phyloP scores from a whole-genome alignment of 371 early-diverging fungal genomes.

The Rhizopus delemar region DNA sequence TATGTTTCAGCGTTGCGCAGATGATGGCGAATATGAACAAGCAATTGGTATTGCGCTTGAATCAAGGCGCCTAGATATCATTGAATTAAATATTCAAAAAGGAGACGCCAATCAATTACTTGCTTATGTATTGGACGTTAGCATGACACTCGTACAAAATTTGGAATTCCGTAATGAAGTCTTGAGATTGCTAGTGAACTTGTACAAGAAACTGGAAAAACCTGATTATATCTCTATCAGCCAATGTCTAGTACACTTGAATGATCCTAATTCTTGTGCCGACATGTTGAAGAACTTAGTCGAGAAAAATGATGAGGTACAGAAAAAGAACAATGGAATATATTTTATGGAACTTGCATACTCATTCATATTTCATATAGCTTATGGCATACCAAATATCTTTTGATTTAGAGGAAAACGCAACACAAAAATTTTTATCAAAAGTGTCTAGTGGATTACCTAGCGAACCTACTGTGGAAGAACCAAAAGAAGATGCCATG shows the following conservation, averaged over 20 bases:
- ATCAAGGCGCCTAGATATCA: slow-evolving; percentile 83
- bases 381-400: slow-evolving; percentile 96
- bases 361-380: background rate
- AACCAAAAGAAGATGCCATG: slow-evolving; percentile 26
- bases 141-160: slow-evolving; percentile 80
- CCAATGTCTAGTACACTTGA: slow-evolving; percentile 89
- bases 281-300: slow-evolving; percentile 71
- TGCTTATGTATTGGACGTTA: slow-evolving; percentile 79
- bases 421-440: slow-evolving; percentile 89
- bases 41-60: slow-evolving; percentile 96
- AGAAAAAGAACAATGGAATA: too few relatives aligned
- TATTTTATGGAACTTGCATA: too few relatives aligned
- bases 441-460: slow-evolving; percentile 72
- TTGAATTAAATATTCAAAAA: slow-evolving; percentile 77
- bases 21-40: slow-evolving; percentile 85
- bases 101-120: slow-evolving; percentile 75
- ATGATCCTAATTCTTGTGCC: slow-evolving; percentile 74
- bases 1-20: slow-evolving; percentile 91
- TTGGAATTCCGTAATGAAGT: slow-evolving; percentile 84
- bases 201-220: slow-evolving; percentile 74
- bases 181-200: slow-evolving; percentile 78
- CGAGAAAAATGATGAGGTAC: slow-evolving; percentile 56
- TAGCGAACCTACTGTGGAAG: slow-evolving; percentile 46
- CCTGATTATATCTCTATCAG: slow-evolving; percentile 93
- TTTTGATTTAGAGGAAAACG: slow-evolving; percentile 93